Evolutionary conservation across 148 eudicot genomes (phyloP).

Genomic region (Hydrangea macrophylla): DNA sequence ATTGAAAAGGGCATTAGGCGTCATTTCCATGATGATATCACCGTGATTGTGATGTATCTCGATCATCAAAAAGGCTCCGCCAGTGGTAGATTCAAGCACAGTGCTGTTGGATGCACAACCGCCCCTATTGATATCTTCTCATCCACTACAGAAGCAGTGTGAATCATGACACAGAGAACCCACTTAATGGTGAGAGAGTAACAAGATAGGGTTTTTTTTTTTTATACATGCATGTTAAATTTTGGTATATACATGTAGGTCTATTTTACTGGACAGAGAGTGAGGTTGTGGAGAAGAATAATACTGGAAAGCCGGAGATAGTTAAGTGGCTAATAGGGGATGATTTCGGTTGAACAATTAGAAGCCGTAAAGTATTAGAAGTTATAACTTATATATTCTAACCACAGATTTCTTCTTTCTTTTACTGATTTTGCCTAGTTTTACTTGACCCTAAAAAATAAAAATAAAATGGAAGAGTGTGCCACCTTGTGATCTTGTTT

Average conservation of each 20-base stretch:
- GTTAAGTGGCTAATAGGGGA: neutral
- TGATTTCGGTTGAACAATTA: neutral
- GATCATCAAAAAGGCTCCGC: slow-evolving; percentile 26
- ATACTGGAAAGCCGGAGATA: neutral
- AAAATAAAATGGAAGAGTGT: too few species aligned
- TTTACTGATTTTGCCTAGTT: neutral
- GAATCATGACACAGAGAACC: slow-evolving; percentile 11
- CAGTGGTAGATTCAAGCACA: slow-evolving; percentile 13
- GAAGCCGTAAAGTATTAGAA: too few species aligned
- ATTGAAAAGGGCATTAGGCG: slow-evolving; percentile 49
- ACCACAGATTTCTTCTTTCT: neutral
- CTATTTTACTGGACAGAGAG: neutral
- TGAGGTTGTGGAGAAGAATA: neutral
- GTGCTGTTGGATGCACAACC: slow-evolving; percentile 23
- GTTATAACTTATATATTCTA: too few species aligned
- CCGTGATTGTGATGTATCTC: slow-evolving; percentile 44
- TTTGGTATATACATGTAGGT: neutral
- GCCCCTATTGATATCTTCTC: slow-evolving; percentile 44
- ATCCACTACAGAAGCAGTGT: slow-evolving; percentile 20
- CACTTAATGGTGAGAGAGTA: neutral
- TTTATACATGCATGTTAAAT: neutral
- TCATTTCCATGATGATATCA: slow-evolving; percentile 49
- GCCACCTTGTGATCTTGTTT: too few species aligned
- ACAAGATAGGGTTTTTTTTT: neutral
- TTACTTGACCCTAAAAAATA: too few species aligned